These are phyloP conservation scores for Xylogone sp. DNA, from an alignment of 2,329 filamentous ascomycete genomes.

Conservation along the genomic window DNA sequence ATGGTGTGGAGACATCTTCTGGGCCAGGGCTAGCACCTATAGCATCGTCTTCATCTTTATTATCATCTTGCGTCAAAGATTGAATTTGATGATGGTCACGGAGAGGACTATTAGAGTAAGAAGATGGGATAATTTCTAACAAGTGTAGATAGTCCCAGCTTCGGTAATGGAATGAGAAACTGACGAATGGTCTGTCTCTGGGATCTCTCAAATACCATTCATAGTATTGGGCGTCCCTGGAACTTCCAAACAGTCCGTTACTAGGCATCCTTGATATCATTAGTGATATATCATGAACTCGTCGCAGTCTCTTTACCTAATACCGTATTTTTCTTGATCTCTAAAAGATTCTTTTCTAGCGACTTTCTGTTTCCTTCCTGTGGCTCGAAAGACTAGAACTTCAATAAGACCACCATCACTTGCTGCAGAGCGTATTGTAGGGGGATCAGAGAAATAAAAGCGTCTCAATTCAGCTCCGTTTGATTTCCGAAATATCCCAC, in stretches of 20 bases:
- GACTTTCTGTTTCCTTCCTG: slow-evolving; percentile 38
- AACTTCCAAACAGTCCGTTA: slow-evolving; percentile 48
- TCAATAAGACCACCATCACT: slow-evolving; percentile 55
- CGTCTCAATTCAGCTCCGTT: slow-evolving; percentile 45
- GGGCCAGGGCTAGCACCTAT: not conserved
- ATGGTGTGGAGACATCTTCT: slow-evolving; percentile 2
- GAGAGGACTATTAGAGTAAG: slow-evolving; percentile 13
- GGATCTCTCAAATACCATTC: slow-evolving; percentile 49
- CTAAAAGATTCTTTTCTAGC: slow-evolving; percentile 40
- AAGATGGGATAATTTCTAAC: slow-evolving; percentile 40
- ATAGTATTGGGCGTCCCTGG: slow-evolving; percentile 47
- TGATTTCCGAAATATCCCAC: slow-evolving; percentile 12
- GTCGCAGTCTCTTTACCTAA: slow-evolving; percentile 38
- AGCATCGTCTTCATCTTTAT: not conserved
- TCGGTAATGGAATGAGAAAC: slow-evolving; percentile 54
- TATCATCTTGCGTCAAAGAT: slow-evolving; percentile 1
- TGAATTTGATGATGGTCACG: slow-evolving; percentile 8
- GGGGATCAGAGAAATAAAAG: slow-evolving; percentile 42
- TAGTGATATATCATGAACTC: too few species aligned
- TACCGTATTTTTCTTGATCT: slow-evolving; percentile 46
- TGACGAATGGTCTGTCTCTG: slow-evolving; percentile 47
- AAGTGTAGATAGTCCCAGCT: slow-evolving; percentile 44
- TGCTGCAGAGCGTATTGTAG: slow-evolving; percentile 31
- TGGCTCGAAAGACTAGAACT: slow-evolving; percentile 49
- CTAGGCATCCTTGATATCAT: slow-evolving; percentile 40